Base-by-base conservation (phyloP, 306 rosid genomes). In the Ormosia semicastrata region DNA sequence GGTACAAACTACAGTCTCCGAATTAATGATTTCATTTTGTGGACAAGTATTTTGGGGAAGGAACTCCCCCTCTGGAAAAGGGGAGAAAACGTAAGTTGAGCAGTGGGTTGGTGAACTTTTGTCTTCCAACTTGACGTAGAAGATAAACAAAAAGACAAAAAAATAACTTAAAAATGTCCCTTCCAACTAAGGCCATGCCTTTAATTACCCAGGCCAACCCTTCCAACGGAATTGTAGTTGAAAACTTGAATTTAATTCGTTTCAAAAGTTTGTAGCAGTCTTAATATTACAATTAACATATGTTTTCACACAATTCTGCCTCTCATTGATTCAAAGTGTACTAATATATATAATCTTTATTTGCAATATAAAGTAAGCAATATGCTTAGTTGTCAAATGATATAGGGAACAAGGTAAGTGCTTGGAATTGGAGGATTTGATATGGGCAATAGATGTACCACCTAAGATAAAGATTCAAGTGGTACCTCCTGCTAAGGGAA, bases 21-120 rank as follows among this genome's bases (percentile, higher is more conserved):
- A 81, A 89, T 91, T 71, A 88, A 24, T 24, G 24, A 24, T 24
- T 24, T 24, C 24, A 24, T 24, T 92, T 84, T 71, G 67, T 54
- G 59, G 95, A 86, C 94, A 89, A 92, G 97, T 94, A 87, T 81
- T 86, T 85, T 10, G 85, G 66, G 10, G 90, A 89, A 92, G 95
- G 82, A 89, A 86, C 24, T 24, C 24, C 24, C 1, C 24, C 68
- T 10, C 71, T 76, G 43, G 78, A 89, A 86, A 85, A 82, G 81
- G 36, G 65, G 66, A 80, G 91, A 79, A 89, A 88, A 82, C 92
- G 92, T 91, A 89, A 79, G 79, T 13, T 46, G 89, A 81, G 79
- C 85, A 87, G 49, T 70, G 84, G 83, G 89, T 87, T 89, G 93
- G 94, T 78, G 81, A 67, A 79, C 24, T 24, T 32, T 39, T 32